Evolutionary conservation across 805 yeast species (phyloP), one percentile per base, ranked within the genome.

Genomic region (Cyberlindnera euphorbiiphila): DNA sequence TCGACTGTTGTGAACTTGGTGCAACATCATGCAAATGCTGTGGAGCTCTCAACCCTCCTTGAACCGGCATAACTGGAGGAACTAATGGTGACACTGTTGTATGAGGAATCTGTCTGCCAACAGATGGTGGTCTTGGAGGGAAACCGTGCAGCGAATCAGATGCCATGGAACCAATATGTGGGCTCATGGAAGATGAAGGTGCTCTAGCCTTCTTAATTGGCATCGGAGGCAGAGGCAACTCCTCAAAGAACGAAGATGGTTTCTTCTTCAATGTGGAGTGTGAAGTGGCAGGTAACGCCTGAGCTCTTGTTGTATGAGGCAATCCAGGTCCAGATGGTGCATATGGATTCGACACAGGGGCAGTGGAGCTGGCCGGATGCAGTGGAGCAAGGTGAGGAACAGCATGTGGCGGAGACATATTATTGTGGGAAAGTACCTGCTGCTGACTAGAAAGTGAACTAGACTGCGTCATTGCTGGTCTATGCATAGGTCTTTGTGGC

Each of bases 231-330:
- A 70, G 47, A 4, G 85, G 85, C 25, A 76, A 54, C 37, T 79
- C 86, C 37, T 75, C 81, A 51, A 76, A 79, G 50, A 80, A 76
- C 9, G 75, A 59, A 1, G 58, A 46, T 26, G 46, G 52, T 16
- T 54, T 53, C 50, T 72, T 68, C 42, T 53, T 57, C n/a, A n/a
- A n/a, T n/a, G n/a, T 16, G 22, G 31, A 17, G 31, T 7, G 13
- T 9, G 22, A 6, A 10, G 6, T 14, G 13, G 13, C 16, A 14
- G 11, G n/a, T n/a, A n/a, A n/a, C n/a, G 28, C n/a, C n/a, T n/a
- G n/a, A n/a, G n/a, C n/a, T n/a, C n/a, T n/a, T n/a, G n/a, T n/a
- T n/a, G n/a, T n/a, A n/a, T n/a, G n/a, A n/a, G n/a, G n/a, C n/a
- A n/a, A n/a, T n/a, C n/a, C n/a, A n/a, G n/a, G n/a, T n/a, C n/a